phyloP scores from a whole-genome alignment of 352 stramenopile species.

The Phytophthora cactorum region DNA sequence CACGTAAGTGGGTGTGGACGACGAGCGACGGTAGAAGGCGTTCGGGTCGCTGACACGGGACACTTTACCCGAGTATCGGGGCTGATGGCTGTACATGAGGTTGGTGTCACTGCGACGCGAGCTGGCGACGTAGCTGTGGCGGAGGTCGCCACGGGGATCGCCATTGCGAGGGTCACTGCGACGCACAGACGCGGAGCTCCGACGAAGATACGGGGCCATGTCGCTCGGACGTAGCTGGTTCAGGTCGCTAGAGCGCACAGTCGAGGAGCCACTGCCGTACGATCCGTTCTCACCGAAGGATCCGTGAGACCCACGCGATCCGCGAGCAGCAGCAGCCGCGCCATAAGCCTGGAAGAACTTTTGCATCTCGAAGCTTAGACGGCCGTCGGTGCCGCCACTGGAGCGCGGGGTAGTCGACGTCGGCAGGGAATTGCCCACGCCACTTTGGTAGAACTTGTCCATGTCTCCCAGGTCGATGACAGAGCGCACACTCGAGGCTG shows the following conservation, averaged over 20 bases:
- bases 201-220: conserved; percentile 39
- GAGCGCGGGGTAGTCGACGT: conserved; percentile 43
- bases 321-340: conserved; percentile 31
- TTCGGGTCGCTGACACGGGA: conserved; percentile 54
- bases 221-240: conserved; percentile 44
- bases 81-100: conserved; percentile 39
- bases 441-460: conserved; percentile 78
- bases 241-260: conserved; percentile 57
- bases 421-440: conserved; percentile 28
- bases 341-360: conserved; percentile 77
- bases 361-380: conserved; percentile 71
- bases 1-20: conserved; percentile 37
- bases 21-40: conserved; percentile 51
- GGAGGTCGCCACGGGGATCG: conserved; percentile 16
- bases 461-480: conserved; percentile 82
- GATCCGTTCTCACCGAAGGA: conserved; percentile 51
- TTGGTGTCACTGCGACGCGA: conserved; percentile 43
- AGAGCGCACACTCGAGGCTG: conserved; percentile 64
- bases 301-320: conserved; percentile 30
- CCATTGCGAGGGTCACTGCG: conserved; percentile 31
- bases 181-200: conserved; percentile 39
- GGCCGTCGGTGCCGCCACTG: conserved; percentile 44
- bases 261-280: conserved; percentile 55
- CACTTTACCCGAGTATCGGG: conserved; percentile 35
- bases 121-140: conserved; percentile 39